phyloP scores from a whole-genome alignment of 345 rosid species.

The Dipteronia dyeriana region DNA sequence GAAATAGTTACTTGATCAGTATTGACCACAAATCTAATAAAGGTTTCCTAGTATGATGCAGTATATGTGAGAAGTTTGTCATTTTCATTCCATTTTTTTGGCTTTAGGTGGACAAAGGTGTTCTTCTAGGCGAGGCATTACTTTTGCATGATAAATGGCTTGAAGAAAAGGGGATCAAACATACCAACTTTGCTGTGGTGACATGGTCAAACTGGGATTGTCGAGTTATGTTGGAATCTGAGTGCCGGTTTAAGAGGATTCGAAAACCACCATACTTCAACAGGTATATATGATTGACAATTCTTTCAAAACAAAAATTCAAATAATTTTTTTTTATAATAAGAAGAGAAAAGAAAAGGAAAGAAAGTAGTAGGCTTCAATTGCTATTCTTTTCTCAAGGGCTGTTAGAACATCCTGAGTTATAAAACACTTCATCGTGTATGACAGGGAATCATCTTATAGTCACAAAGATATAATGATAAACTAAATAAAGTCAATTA shows the following conservation, averaged over 20 bases:
- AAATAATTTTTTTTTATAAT: not conserved
- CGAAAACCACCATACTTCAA: conserved; percentile 57
- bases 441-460: not conserved
- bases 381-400: not conserved
- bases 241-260: conserved; percentile 55
- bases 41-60: not conserved
- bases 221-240: conserved; percentile 58
- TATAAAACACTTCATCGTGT: not conserved
- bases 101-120: conserved; percentile 50
- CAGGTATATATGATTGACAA: conserved; percentile 31
- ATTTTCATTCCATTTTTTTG: not conserved
- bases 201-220: conserved; percentile 69
- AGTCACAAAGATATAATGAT: not conserved
- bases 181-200: conserved; percentile 54
- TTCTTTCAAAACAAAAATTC: not conserved
- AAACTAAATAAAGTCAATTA: not conserved
- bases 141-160: conserved; percentile 63
- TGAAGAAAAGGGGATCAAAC: conserved; percentile 51
- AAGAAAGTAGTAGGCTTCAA: not conserved
- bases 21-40: not conserved
- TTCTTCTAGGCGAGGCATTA: conserved; percentile 45
- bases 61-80: not conserved
- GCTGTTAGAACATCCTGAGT: not conserved
- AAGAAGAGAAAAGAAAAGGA: too few relatives aligned
- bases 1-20: not conserved